phyloP scores from a whole-genome alignment of 352 stramenopile genomes.

The Pythium utonaiense region DNA sequence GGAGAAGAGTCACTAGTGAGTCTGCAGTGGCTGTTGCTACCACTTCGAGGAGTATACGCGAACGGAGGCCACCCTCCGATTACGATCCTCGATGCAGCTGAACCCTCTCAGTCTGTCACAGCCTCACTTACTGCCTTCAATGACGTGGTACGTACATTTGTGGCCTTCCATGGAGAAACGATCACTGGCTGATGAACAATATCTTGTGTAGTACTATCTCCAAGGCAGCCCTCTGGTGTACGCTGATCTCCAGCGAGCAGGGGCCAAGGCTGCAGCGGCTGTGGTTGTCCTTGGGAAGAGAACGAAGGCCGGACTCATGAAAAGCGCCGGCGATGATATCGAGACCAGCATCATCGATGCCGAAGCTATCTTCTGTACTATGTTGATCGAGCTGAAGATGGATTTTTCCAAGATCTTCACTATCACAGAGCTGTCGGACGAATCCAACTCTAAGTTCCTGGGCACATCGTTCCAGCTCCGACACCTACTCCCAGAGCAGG shows the following conservation, averaged over 20 bases:
- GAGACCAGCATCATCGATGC: slow-evolving; percentile 75
- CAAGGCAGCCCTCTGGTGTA: slow-evolving; percentile 76
- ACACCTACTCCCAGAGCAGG: slow-evolving; percentile 13
- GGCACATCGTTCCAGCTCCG: slow-evolving; percentile 69
- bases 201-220: slow-evolving; percentile 63
- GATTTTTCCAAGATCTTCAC: slow-evolving; percentile 83
- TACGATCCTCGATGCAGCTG: slow-evolving; percentile 71
- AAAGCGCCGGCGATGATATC: slow-evolving; percentile 38
- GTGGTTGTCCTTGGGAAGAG: slow-evolving; percentile 83
- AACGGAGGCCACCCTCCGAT: slow-evolving; percentile 53
- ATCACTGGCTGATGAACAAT: neutral
- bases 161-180: neutral
- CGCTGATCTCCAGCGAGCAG: slow-evolving; percentile 70
- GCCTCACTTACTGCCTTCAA: slow-evolving; percentile 46
- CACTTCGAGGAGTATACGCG: slow-evolving; percentile 50
- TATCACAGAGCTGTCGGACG: slow-evolving; percentile 78
- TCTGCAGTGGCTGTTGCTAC: slow-evolving; percentile 74
- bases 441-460: slow-evolving; percentile 87
- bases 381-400: slow-evolving; percentile 87
- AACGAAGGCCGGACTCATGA: slow-evolving; percentile 33
- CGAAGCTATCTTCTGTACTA: slow-evolving; percentile 82
- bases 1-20: slow-evolving; percentile 72
- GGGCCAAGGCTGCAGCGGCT: slow-evolving; percentile 68
- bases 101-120: slow-evolving; percentile 51
- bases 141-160: slow-evolving; percentile 53